Evolutionary conservation across 331 rosid genomes (phyloP), one percentile per base, ranked within the genome.

Genomic region (Spiraea crenata): DNA sequence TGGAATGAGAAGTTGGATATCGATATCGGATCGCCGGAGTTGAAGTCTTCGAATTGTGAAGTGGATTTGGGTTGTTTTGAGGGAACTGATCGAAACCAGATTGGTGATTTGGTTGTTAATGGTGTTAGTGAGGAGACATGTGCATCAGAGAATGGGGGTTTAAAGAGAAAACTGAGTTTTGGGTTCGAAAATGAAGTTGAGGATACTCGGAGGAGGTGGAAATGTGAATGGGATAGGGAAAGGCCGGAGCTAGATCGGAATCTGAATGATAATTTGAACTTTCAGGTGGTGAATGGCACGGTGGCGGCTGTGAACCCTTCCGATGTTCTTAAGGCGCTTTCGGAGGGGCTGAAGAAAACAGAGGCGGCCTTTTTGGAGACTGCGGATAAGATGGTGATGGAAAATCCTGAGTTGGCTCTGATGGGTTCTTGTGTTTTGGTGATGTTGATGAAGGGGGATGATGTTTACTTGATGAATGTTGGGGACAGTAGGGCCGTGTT

Each of bases 341-440:
- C 97, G 0, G 82, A 73, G 76, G 96, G 88, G 4, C 46, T 93
- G 74, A 84, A 68, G 78, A 87, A 75, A 63, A 80, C 83, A 16
- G 97, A 93, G 73, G 90, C 85, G 1, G 76, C 84, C 11, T 93
- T 77, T 80, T 58, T 88, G 74, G 85, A 76, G 60, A 66, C 7
- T 60, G 67, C 81, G 4, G 90, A 90, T 55, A 82, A 85, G 52
- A 84, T 77, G 88, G 82, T 82, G 6, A 63, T 35, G 5, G 64
- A 75, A 9, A 85, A 78, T 76, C 92, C 98, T 11, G 98, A 84
- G 81, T 59, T 93, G 49, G 97, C 97, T 57, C 76, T 93, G 65
- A 90, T 93, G 92, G 96, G 98, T 59, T 93, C 98, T 40, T 93
- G 98, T 84, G 97, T 90, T 71, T 77, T 93, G 85, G 93, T 90